A percentile compares a stretch with the other conserved stretches of the same genome.
These are phyloP conservation scores for Kappamyces sp. DNA, from an alignment of 192 early-diverging fungal genomes.

Conservation along the genomic window DNA sequence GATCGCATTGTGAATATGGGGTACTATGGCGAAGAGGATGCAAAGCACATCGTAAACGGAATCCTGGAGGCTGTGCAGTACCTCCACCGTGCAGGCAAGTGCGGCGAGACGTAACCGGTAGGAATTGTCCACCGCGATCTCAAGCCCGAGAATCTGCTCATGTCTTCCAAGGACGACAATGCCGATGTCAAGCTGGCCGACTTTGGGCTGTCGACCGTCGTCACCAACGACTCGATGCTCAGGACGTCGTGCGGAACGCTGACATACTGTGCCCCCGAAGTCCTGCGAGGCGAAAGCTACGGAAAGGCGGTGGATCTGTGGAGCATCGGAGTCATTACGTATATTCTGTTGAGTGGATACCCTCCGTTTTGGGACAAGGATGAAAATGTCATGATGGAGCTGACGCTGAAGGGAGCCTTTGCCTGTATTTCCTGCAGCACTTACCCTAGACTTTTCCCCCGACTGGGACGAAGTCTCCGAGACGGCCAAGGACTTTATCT, in stretches of 20 bases:
- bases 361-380: constrained; percentile 40
- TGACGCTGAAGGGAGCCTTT: constrained; percentile 10
- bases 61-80: constrained; percentile 40
- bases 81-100: constrained; percentile 27
- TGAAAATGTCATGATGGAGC: constrained; percentile 48
- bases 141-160: constrained; percentile 41
- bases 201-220: constrained; percentile 61
- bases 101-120: constrained; percentile 7
- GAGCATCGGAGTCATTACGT: constrained; percentile 54
- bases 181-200: constrained; percentile 53
- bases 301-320: constrained; percentile 63
- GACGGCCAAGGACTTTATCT: constrained; percentile 67
- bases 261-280: constrained; percentile 37
- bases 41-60: constrained; percentile 22
- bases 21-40: constrained; percentile 37
- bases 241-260: constrained; percentile 50
- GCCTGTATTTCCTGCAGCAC: background rate
- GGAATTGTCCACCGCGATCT: constrained; percentile 18
- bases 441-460: constrained; percentile 28
- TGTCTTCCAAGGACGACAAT: constrained; percentile 36
- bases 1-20: constrained; percentile 36
- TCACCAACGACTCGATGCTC: constrained; percentile 47
- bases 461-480: constrained; percentile 48
- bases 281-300: constrained; percentile 47
- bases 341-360: constrained; percentile 34